phyloP scores from a whole-genome alignment of 352 stramenopile species.

The Pelagophyceae sp. region DNA sequence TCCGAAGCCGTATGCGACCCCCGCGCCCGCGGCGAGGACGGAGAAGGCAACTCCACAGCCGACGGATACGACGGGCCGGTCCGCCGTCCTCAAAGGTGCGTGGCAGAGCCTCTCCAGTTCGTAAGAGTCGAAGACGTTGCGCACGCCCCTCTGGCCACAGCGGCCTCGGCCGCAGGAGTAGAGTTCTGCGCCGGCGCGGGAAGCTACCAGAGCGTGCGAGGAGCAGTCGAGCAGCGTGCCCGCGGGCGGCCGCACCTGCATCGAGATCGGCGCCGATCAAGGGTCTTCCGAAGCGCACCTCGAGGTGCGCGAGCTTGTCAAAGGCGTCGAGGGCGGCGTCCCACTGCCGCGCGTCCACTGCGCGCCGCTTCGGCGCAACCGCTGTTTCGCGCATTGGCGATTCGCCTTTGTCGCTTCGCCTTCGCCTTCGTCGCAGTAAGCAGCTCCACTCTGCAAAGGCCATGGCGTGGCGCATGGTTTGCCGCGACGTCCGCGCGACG shows the following conservation, averaged over 20 bases:
- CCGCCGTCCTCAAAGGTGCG: background rate
- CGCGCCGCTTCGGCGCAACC: background rate
- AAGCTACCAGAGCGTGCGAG: background rate
- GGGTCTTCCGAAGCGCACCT: too few species aligned
- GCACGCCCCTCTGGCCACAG: background rate
- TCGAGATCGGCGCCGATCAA: too few species aligned
- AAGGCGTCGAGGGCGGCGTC: background rate
- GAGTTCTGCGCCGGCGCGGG: background rate
- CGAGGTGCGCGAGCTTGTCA: background rate
- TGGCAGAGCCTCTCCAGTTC: background rate
- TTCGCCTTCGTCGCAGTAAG: too few species aligned
- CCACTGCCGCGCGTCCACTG: background rate
- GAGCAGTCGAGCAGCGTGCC: background rate
- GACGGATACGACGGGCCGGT: background rate
- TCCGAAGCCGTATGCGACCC: constrained; percentile 9
- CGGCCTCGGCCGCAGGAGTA: background rate
- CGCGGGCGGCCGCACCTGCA: background rate
- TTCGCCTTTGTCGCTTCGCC: too few species aligned
- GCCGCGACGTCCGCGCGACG: too few species aligned
- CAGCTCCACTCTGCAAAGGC: too few species aligned
- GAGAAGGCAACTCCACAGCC: background rate
- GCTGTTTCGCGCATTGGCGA: too few species aligned
- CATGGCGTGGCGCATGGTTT: too few species aligned
- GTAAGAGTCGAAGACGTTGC: background rate
- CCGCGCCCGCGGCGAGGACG: background rate